Conservation (phyloP, 257 asterid species). For the Euphrasia confusa region DNA sequence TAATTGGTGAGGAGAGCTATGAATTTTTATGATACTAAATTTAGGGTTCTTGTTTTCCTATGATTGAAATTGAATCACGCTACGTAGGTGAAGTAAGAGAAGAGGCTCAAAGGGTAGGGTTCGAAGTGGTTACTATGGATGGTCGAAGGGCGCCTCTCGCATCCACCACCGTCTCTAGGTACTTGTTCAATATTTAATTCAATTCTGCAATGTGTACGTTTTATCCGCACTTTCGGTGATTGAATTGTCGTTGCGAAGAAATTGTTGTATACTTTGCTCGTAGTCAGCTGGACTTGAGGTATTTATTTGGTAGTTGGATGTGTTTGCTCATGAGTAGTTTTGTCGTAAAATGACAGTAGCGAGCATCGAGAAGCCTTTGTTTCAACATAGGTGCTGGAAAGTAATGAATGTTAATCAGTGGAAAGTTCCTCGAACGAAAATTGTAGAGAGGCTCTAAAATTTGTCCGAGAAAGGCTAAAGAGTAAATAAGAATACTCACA, state of each 20-base stretch:
- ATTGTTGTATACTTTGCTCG: background rate
- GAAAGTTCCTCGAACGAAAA: background rate
- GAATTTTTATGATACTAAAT: background rate
- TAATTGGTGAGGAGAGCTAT: conserved; percentile 11
- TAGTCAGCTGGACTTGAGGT: too few species aligned
- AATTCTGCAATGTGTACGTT: background rate
- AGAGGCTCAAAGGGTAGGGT: conserved; percentile 69
- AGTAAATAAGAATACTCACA: background rate
- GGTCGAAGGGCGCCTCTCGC: conserved; percentile 68
- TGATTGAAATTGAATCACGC: background rate
- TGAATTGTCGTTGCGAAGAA: background rate
- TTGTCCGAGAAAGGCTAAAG: background rate
- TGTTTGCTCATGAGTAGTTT: background rate
- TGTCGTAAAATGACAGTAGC: background rate
- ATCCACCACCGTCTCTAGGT: conserved; percentile 51
- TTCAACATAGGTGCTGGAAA: background rate
- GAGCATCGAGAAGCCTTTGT: background rate
- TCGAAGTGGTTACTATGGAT: conserved; percentile 76
- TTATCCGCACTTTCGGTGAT: background rate
- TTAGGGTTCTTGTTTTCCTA: background rate
- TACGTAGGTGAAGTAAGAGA: conserved; percentile 69
- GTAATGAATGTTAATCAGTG: background rate
- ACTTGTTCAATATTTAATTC: background rate
- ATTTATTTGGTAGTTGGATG: background rate
- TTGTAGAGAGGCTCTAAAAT: conserved; percentile 5